Base-by-base conservation (phyloP, 768 basidiomycete genomes). In the Hirschioporus abietinus region DNA sequence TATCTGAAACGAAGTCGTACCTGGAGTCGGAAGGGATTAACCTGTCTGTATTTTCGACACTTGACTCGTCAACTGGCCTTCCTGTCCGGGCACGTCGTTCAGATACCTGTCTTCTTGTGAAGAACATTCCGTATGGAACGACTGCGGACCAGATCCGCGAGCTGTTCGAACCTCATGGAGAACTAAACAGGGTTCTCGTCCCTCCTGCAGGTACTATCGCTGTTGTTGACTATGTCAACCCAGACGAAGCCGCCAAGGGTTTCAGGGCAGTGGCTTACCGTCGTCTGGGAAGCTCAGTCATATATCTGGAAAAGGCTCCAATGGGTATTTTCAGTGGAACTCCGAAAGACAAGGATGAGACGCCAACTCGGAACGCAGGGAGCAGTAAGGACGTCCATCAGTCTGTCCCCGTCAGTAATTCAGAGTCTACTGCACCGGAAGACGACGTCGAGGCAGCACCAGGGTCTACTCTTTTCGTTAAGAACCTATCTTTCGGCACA, bases 101-200 rank as follows among this genome's bases (percentile, higher is more conserved):
- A 0, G 87, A 91, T 71, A 96, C 92, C 0, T 87, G 83, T 35
- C 88, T 99, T 68, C 84, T 99, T 20, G 91, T 98, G 69, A 99
- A 99, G 80, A 99, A 99, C 77, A 94, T 99, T 60, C 96, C 97
- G 0, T 96, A 91, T 72, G 94, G 92, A 7, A 96, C 95, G 1
- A 85, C 89, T 0, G 76, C 80, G 0, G 83, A 86, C 20, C 86
- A 93, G 69, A 86, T 99, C n/a, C 84, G 85, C 25, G 88, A 88
- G 67, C 75, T 98, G 62, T 95, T 99, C 72, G 84, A 86, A 64
- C 81, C 84, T 0, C 89, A 95, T 71, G 95, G 95, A 3, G 78
- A 81, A 65, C 77, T 96, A 26, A 80, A 72, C 23, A 83, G 91
- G 12, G 84, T 97, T 7, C 76, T 97, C 3, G 84, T 98, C 0